Percentiles rank a stretch among this genome's conserved stretches.
phyloP scores from a whole-genome alignment of 345 rosid species.

The Aethionema arabicum region DNA sequence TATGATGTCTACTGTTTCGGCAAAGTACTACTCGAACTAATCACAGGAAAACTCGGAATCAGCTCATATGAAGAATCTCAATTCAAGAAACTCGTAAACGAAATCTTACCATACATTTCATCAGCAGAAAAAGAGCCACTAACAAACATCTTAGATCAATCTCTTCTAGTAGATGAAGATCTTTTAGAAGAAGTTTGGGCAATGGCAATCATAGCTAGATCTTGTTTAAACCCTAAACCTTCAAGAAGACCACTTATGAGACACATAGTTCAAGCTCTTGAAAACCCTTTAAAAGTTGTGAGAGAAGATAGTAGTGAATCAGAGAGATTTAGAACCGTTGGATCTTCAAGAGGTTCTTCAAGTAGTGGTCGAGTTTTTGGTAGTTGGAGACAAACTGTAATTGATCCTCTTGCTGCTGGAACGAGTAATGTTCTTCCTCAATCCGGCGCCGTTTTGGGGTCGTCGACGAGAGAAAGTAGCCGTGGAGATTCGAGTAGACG shows the following conservation, averaged over 20 bases:
- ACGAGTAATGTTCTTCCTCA: slow-evolving; percentile 37
- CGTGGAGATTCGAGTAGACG: slow-evolving; percentile 36
- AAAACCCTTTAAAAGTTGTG: slow-evolving; percentile 87
- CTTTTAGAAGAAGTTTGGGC: slow-evolving; percentile 98
- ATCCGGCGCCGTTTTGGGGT: slow-evolving; percentile 7
- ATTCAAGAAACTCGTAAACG: slow-evolving; percentile 56
- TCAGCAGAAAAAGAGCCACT: slow-evolving; percentile 69
- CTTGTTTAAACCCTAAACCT: slow-evolving; percentile 89
- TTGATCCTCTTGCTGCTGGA: slow-evolving; percentile 45
- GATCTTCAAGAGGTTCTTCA: slow-evolving; percentile 58
- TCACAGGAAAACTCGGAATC: slow-evolving; percentile 88
- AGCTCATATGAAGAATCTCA: slow-evolving; percentile 59
- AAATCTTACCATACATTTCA: slow-evolving; percentile 57
- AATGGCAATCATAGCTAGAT: slow-evolving; percentile 85
- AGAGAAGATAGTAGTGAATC: slow-evolving; percentile 67
- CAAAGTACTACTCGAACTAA: slow-evolving; percentile 76
- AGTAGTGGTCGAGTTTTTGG: slow-evolving; percentile 74
- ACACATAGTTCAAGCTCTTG: slow-evolving; percentile 82
- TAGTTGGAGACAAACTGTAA: slow-evolving; percentile 79
- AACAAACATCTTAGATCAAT: slow-evolving; percentile 75
- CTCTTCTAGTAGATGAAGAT: slow-evolving; percentile 83
- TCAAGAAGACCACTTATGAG: slow-evolving; percentile 75
- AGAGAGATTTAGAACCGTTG: slow-evolving; percentile 64
- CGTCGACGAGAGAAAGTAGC: slow-evolving; percentile 35
- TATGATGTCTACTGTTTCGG: slow-evolving; percentile 93